These are phyloP conservation scores for Quercus glauca DNA, from an alignment of 306 rosid species.

Conservation along the genomic window DNA sequence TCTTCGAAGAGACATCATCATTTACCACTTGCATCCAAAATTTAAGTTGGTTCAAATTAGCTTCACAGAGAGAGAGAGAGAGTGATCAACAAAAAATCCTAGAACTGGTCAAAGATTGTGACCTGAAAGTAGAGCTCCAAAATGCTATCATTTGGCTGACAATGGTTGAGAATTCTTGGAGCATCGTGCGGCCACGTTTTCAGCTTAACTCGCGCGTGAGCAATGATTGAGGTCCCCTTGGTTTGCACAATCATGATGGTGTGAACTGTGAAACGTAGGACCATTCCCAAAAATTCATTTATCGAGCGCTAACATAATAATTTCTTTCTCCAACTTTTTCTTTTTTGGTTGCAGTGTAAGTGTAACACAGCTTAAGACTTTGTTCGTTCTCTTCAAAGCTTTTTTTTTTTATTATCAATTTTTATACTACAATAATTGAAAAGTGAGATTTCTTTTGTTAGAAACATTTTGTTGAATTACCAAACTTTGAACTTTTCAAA, in stretches of 20 bases:
- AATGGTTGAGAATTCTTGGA: slow-evolving; percentile 25
- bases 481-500: too few relatives aligned
- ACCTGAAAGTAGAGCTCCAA: slow-evolving; percentile 27
- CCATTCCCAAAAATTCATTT: background rate
- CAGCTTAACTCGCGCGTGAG: slow-evolving; percentile 60
- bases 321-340: background rate
- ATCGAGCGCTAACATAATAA: background rate
- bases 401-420: too few relatives aligned
- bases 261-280: too few relatives aligned
- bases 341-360: background rate
- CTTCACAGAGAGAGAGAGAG: background rate
- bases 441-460: too few relatives aligned
- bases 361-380: background rate
- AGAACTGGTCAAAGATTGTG: slow-evolving; percentile 46
- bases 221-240: slow-evolving; percentile 58
- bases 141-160: slow-evolving; percentile 39
- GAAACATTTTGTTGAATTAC: too few relatives aligned
- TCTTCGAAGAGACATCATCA: slow-evolving; percentile 2
- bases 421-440: too few relatives aligned
- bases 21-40: background rate
- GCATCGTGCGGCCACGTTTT: slow-evolving; percentile 52
- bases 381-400: too few relatives aligned
- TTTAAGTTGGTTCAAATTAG: background rate
- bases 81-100: background rate
- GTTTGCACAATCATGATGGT: slow-evolving; percentile 39